Evolutionary conservation across 306 rosid species (phyloP).

Genomic region (Potentilla sterilis): DNA sequence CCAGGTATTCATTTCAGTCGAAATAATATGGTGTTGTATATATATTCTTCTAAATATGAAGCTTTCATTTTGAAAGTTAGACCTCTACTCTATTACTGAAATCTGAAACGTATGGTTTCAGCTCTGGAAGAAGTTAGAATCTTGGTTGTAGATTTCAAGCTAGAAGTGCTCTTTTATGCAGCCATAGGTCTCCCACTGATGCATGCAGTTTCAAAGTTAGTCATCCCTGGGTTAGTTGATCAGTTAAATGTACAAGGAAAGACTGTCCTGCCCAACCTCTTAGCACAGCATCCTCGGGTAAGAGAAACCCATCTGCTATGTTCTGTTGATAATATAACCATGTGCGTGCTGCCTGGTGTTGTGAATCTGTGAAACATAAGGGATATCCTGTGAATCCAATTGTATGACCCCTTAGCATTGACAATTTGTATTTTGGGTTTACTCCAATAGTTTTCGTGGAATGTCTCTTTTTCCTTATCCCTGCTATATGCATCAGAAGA

Average conservation of each 20-base stretch:
- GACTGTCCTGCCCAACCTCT: constrained; percentile 57
- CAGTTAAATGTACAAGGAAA: constrained; percentile 56
- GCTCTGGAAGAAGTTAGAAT: constrained; percentile 65
- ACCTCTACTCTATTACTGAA: constrained; percentile 1
- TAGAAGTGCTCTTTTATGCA: constrained; percentile 80
- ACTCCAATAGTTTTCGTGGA: background rate
- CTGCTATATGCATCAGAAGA: background rate
- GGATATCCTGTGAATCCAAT: background rate
- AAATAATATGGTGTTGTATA: background rate
- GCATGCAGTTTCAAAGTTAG: constrained; percentile 63
- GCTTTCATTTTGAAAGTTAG: background rate
- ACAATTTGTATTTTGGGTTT: background rate
- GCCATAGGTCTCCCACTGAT: constrained; percentile 56
- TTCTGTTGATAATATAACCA: background rate
- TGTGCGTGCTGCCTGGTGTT: background rate
- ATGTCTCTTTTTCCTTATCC: background rate
- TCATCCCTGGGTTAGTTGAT: constrained; percentile 78
- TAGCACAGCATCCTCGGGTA: constrained; percentile 69
- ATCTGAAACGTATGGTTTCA: constrained; percentile 40
- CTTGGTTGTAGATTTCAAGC: constrained; percentile 52
- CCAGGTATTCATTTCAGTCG: constrained; percentile 57
- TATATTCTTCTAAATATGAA: background rate
- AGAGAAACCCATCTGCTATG: constrained; percentile 14
- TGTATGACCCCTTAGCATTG: background rate
- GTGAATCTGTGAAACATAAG: background rate